Percentiles rank a stretch among this genome's conserved stretches.
Conservation (phyloP, 169 alveolate species). For the Plasmodium chabaudi region DNA sequence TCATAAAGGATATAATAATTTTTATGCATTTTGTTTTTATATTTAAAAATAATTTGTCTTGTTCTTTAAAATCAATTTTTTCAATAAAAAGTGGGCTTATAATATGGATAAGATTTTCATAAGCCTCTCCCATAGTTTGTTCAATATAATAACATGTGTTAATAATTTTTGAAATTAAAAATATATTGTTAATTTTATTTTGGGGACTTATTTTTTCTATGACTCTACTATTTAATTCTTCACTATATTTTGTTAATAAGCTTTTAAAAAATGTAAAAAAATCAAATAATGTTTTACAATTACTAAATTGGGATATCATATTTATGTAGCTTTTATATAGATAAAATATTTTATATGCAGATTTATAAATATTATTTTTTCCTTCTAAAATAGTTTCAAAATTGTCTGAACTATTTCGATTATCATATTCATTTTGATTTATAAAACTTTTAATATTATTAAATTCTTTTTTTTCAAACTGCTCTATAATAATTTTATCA, state of each 20-base stretch:
- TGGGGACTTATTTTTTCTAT: constrained; percentile 11
- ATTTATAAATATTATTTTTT: constrained; percentile 48
- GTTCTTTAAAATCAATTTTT: constrained; percentile 41
- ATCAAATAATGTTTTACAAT: constrained; percentile 69
- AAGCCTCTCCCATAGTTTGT: constrained; percentile 45
- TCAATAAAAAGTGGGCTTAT: constrained; percentile 29
- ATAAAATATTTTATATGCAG: constrained; percentile 66
- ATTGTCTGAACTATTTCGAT: neutral
- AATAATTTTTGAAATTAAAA: constrained; percentile 36
- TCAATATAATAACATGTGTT: constrained; percentile 66
- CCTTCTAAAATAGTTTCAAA: constrained; percentile 6
- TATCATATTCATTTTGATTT: constrained; percentile 22
- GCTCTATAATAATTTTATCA: neutral
- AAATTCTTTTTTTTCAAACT: constrained; percentile 4
- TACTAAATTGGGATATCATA: constrained; percentile 53
- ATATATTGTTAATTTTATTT: constrained; percentile 22
- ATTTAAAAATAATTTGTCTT: constrained; percentile 51
- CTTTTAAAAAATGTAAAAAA: constrained; percentile 65
- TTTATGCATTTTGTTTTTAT: constrained; percentile 71
- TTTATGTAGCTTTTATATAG: constrained; percentile 64
- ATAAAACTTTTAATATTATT: constrained; percentile 13
- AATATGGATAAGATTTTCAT: constrained; percentile 22
- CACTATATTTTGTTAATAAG: constrained; percentile 37
- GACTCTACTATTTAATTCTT: constrained; percentile 57
- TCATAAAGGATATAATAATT: constrained; percentile 28